These are phyloP conservation scores for Vaccinium vitisidaea DNA, from an alignment of 148 eudicot species.

Conservation along the genomic window DNA sequence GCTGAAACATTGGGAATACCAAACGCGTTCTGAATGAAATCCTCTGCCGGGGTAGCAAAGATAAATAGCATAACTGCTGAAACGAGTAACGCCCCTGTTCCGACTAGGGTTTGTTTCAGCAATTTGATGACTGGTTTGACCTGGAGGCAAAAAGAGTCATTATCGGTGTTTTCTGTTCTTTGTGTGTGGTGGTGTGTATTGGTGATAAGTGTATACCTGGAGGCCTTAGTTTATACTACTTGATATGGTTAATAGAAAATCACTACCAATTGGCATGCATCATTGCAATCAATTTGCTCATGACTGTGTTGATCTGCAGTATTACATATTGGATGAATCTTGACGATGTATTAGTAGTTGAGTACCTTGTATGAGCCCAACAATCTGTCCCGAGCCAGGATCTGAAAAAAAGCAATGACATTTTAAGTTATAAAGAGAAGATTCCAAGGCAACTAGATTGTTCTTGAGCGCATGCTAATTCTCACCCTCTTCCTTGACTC, in stretches of 20 bases:
- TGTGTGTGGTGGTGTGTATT: neutral
- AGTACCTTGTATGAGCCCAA: slow-evolving; percentile 92
- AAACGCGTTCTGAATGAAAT: slow-evolving; percentile 52
- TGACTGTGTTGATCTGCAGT: neutral
- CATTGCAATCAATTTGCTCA: neutral
- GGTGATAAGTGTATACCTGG: neutral
- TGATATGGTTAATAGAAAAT: neutral
- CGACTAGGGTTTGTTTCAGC: slow-evolving; percentile 94
- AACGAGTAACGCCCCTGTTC: slow-evolving; percentile 81
- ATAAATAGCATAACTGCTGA: slow-evolving; percentile 59
- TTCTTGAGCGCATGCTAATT: neutral
- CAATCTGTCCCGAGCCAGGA: slow-evolving; percentile 91
- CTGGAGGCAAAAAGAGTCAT: slow-evolving; percentile 30
- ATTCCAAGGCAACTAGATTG: neutral
- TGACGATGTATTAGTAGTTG: neutral
- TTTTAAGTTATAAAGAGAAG: neutral
- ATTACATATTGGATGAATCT: neutral
- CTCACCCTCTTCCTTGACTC: neutral
- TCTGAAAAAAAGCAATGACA: slow-evolving; percentile 36
- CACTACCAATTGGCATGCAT: neutral
- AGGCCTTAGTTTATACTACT: neutral
- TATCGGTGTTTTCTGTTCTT: neutral
- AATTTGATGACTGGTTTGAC: slow-evolving; percentile 93
- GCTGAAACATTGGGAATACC: slow-evolving; percentile 33
- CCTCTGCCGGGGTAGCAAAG: slow-evolving; percentile 86